Base-by-base conservation (phyloP, 1,139 yeast genomes). In the Tardiomyces blankii region DNA sequence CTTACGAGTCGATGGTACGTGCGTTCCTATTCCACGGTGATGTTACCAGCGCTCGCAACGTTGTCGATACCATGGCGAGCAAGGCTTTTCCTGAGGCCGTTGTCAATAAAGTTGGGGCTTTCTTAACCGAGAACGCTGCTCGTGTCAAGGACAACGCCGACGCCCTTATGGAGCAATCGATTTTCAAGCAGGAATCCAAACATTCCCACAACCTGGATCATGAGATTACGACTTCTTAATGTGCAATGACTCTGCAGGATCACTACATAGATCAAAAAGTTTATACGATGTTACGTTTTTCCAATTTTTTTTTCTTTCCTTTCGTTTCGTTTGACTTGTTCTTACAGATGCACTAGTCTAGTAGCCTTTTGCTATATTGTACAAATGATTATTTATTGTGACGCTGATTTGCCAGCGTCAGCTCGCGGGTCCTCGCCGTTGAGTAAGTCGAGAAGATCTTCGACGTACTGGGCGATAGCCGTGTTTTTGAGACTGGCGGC, bases 1-100 rank as follows among this genome's bases (percentile, higher is more conserved):
- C 68, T 1, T 66, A 56, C 47, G 70, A 66, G 48, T 56, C 67
- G 19, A 59, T 67, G 48, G 54, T 64, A 32, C 51, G 67, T 4
- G 66, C 67, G 2, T 62, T 62, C 45, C 44, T 65, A 18, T 57
- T 51, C 44, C 54, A 58, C 42, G 57, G 56, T 8, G 58, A 61
- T 42, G 42, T 52, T 14, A 46, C 44, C 6, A 48, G 55, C 14
- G 68, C 69, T 2, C 40, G 42, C 21, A 52, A 52, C 25, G 55
- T 62, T 12, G 44, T 65, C 19, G 48, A 49, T 21, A 41, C 57
- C 41, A 61, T 66, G 66, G 47, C 48, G 33, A 18, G 51, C n/a
- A 54, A 52, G 40, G 44, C 48, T 11, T 63, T 60, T 42, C 66
- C 66, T 6, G 57, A 52, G 19, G 60, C 64, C 3, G 67, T 61